A percentile compares a stretch with the other conserved stretches of the same genome.
Evolutionary conservation across 2,329 filamentous ascomycete species (phyloP).

Genomic region (Reticulascus tulasneorum): DNA sequence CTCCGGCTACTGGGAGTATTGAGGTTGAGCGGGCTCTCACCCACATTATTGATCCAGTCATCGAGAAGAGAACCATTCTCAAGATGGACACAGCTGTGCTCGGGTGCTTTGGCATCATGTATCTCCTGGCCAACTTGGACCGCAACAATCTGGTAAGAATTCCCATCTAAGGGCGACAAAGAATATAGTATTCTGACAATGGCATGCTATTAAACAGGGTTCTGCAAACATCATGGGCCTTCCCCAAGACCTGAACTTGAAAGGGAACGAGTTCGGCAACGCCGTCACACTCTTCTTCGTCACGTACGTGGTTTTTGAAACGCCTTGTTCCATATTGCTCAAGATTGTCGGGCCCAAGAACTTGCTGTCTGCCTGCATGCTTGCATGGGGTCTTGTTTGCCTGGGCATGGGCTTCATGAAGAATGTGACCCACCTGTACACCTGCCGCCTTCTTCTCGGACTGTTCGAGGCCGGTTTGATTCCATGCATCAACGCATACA

Average conservation of each 20-base stretch:
- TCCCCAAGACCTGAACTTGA: slow-evolving; percentile 26
- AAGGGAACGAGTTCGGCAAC: slow-evolving; percentile 36
- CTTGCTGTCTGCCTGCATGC: slow-evolving; percentile 20
- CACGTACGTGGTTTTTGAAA: slow-evolving; percentile 44
- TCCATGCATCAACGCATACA: slow-evolving; percentile 37
- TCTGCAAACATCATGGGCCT: slow-evolving; percentile 29
- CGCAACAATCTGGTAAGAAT: slow-evolving; percentile 21
- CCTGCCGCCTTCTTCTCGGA: slow-evolving; percentile 42
- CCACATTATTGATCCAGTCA: too few species aligned
- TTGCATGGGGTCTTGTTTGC: slow-evolving; percentile 45
- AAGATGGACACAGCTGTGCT: too few species aligned
- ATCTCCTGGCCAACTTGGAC: slow-evolving; percentile 27
- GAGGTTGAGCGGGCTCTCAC: too few species aligned
- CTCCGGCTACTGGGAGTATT: too few species aligned
- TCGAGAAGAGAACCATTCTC: too few species aligned
- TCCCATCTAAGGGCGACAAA: fast-evolving
- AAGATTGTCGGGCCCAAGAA: slow-evolving; percentile 27
- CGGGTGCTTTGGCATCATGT: slow-evolving; percentile 20
- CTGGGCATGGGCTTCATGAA: slow-evolving; percentile 43
- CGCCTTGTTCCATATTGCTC: slow-evolving; percentile 25
- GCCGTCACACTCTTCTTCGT: slow-evolving; percentile 42
- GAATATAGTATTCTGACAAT: neutral
- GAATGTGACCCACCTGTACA: slow-evolving; percentile 37
- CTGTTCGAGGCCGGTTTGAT: slow-evolving; percentile 46
- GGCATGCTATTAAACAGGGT: slow-evolving; percentile 14